Base-by-base conservation (phyloP, 1,284 basidiomycete species). In the Ceraceosorus bombacis region DNA sequence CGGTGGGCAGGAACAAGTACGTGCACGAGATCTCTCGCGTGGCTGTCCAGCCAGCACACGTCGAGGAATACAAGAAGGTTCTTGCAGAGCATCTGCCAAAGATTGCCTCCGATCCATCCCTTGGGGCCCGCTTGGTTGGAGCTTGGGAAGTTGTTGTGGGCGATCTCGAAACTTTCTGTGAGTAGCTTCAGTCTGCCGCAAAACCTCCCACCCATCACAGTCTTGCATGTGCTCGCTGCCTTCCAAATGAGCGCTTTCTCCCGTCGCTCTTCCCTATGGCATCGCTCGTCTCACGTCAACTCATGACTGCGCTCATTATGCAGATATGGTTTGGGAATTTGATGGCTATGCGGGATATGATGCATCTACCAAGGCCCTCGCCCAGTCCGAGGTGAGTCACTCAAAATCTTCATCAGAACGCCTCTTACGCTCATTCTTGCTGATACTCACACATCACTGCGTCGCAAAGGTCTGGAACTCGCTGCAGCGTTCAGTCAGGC, bases 301-400 rank as follows among this genome's bases (percentile, higher is more conserved):
- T 49, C 46, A n/a, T n/a, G n/a, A n/a, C n/a, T n/a, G n/a, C 15
- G n/a, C n/a, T 15, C 38, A 2, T 52, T 17, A 13, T 52, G 36
- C 54, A 65, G 64, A 74, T 63, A 73, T 74, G 55, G 72, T 76
- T 49, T 76, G 74, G 74, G 61, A 71, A 52, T 74, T 74, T 63
- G 65, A 74, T 38, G 69, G 70, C 15, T 76, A 76, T 41, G 64
- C 66, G 4, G 74, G 72, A 13, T 74, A 72, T 58, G 74, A 76
- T 60, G 61, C 61, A 40, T 63, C 63, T 41, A 58, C 62, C 27
- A 57, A 58, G 2, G 61, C 70, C 9, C 51, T 66, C 2, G 53
- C 57, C 5, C 55, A 62, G 53, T 62, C 68, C 40, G 58, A 64
- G 1, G 57, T 58, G 60, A 43, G 53, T 41, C 27, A 27, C 27